Conservation (phyloP, 2,329 filamentous ascomycete species). For the Bisporella sp. region DNA sequence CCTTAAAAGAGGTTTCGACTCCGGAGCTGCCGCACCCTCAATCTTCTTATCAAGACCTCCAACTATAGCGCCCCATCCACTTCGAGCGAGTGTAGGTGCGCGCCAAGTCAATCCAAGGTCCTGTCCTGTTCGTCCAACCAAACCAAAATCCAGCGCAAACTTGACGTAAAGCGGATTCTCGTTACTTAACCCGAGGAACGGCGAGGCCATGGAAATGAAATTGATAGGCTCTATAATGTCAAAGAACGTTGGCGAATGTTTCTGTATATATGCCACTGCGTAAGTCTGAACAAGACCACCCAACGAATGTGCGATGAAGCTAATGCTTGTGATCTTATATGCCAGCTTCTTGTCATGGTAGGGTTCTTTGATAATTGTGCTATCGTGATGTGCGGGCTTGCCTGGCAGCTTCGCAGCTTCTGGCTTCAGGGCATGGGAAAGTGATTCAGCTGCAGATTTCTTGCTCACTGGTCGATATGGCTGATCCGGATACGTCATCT, state of each 20-base stretch:
- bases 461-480: slow-evolving; percentile 65
- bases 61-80: slow-evolving; percentile 83
- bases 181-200: slow-evolving; percentile 87
- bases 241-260: slow-evolving; percentile 90
- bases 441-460: slow-evolving; percentile 37
- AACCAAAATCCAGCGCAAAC: slow-evolving; percentile 90
- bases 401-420: slow-evolving; percentile 38
- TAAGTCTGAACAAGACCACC: slow-evolving; percentile 90
- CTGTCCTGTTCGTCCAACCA: slow-evolving; percentile 93
- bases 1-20: slow-evolving; percentile 80
- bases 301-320: slow-evolving; percentile 87
- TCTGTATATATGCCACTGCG: slow-evolving; percentile 92
- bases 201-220: slow-evolving; percentile 81
- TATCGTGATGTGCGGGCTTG: slow-evolving; percentile 51
- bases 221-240: slow-evolving; percentile 79
- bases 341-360: slow-evolving; percentile 39
- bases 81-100: slow-evolving; percentile 75
- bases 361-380: slow-evolving; percentile 45
- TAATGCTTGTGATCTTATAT: slow-evolving; percentile 89
- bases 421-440: slow-evolving; percentile 32
- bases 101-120: slow-evolving; percentile 94
- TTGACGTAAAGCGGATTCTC: slow-evolving; percentile 97
- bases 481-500: slow-evolving; percentile 90
- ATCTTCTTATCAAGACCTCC: slow-evolving; percentile 64
- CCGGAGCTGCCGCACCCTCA: slow-evolving; percentile 58